phyloP scores from a whole-genome alignment of 2,329 filamentous ascomycete species.

The Aspergillus alliaceus region DNA sequence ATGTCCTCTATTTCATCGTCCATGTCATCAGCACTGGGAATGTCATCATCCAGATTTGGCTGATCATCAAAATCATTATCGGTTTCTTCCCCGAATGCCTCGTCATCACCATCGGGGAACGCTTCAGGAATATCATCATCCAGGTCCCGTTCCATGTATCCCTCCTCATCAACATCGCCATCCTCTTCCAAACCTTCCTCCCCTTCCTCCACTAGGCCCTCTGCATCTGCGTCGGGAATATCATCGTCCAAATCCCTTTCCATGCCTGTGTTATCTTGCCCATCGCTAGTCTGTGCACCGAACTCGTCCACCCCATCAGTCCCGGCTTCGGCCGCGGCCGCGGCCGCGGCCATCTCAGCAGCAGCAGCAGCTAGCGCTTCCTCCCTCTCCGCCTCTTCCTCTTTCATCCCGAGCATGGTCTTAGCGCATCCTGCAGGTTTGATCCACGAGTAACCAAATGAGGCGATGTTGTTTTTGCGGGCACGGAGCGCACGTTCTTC shows the following conservation, averaged over 20 bases:
- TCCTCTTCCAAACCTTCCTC: slow-evolving; percentile 52
- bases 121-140: slow-evolving; percentile 75
- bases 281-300: slow-evolving; percentile 27
- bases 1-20: slow-evolving; percentile 44
- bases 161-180: slow-evolving; percentile 54
- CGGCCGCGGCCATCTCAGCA: slow-evolving; percentile 69
- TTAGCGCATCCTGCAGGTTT: slow-evolving; percentile 84
- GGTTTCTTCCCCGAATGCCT: slow-evolving; percentile 37
- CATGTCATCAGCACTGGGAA: slow-evolving; percentile 54
- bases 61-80: slow-evolving; percentile 46
- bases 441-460: slow-evolving; percentile 88
- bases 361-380: slow-evolving; percentile 77
- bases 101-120: slow-evolving; percentile 43
- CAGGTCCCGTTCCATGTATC: slow-evolving; percentile 59
- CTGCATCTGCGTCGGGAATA: slow-evolving; percentile 45
- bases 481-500: slow-evolving; percentile 77
- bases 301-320: slow-evolving; percentile 37
- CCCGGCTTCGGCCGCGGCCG: slow-evolving; percentile 58
- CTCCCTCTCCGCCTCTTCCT: slow-evolving; percentile 84
- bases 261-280: slow-evolving; percentile 36
- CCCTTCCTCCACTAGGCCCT: slow-evolving; percentile 42
- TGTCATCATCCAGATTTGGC: slow-evolving; percentile 58
- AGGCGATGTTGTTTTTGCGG: slow-evolving; percentile 77
- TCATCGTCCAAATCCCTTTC: slow-evolving; percentile 47
- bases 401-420: slow-evolving; percentile 83